A percentile compares a stretch with the other conserved stretches of the same genome.
phyloP scores from a whole-genome alignment of 1,139 yeast species.

The Hansenula sp. region DNA sequence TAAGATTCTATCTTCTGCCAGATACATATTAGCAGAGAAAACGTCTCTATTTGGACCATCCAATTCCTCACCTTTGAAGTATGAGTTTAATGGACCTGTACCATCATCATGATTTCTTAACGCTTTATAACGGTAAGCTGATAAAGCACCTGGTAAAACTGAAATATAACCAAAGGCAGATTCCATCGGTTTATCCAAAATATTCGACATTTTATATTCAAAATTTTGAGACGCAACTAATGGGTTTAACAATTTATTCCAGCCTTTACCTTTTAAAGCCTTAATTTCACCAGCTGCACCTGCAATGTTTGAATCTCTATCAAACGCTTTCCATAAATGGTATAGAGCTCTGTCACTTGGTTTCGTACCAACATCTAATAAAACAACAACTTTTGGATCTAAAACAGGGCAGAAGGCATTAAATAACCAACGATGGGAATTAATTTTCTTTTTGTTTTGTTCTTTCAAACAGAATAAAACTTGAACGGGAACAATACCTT shows the following conservation, averaged over 20 bases:
- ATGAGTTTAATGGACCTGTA: slow-evolving; percentile 84
- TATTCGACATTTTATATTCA: slow-evolving; percentile 94
- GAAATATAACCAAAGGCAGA: slow-evolving; percentile 90
- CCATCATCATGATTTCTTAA: slow-evolving; percentile 83
- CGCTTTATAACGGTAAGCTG: slow-evolving; percentile 92
- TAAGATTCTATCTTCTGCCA: slow-evolving; percentile 94
- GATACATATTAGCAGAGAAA: slow-evolving; percentile 93
- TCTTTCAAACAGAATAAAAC: slow-evolving; percentile 87
- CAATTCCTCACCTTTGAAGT: slow-evolving; percentile 83
- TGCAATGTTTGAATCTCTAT: slow-evolving; percentile 91
- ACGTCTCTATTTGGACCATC: slow-evolving; percentile 63
- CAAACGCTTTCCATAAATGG: slow-evolving; percentile 95
- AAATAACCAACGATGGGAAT: slow-evolving; percentile 93
- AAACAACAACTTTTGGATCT: slow-evolving; percentile 81
- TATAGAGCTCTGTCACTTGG: slow-evolving; percentile 83
- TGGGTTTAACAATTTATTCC: slow-evolving; percentile 79
- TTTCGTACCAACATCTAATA: slow-evolving; percentile 90
- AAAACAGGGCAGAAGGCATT: slow-evolving; percentile 88
- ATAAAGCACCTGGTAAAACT: slow-evolving; percentile 93
- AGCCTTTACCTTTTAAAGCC: slow-evolving; percentile 87
- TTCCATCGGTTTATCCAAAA: slow-evolving; percentile 91
- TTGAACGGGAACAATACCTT: slow-evolving; percentile 90
- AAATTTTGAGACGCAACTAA: slow-evolving; percentile 95
- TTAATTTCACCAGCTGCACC: slow-evolving; percentile 98
- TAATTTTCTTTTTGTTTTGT: slow-evolving; percentile 82